Conservation (phyloP, 2,329 filamentous ascomycete genomes). For the Amesomyces nigricolor region DNA sequence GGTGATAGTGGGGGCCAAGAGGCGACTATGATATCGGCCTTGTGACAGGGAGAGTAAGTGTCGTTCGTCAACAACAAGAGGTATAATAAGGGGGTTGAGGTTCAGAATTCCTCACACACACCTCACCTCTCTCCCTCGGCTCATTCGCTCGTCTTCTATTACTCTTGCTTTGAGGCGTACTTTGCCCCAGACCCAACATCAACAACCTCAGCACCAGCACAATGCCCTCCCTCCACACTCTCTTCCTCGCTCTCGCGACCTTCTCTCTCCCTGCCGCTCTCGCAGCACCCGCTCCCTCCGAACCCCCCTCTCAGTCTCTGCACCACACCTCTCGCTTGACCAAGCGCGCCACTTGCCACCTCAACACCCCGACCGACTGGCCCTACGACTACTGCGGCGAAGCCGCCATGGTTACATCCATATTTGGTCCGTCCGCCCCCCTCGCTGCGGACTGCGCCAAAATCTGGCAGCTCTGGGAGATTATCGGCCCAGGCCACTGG, state of each 20-base stretch:
- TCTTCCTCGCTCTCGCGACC: background rate
- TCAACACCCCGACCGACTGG: background rate
- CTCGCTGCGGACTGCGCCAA: conserved; percentile 9
- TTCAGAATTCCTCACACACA: too few relatives aligned
- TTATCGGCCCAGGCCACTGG: conserved; percentile 4
- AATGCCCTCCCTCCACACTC: conserved; percentile 2
- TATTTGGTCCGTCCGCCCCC: background rate
- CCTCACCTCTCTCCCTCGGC: too few relatives aligned
- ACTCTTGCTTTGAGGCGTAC: too few relatives aligned
- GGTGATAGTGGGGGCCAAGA: too few relatives aligned
- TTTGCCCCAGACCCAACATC: background rate
- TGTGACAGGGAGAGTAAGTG: too few relatives aligned
- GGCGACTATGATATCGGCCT: too few relatives aligned
- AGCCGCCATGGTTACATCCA: background rate
- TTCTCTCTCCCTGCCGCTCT: background rate
- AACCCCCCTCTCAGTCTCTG: background rate
- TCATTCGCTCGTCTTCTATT: too few relatives aligned
- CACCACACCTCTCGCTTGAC: background rate
- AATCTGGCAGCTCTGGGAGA: background rate
- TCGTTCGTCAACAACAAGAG: too few relatives aligned
- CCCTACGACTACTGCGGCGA: conserved; percentile 17
- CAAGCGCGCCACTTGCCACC: conserved; percentile 5
- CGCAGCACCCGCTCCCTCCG: background rate
- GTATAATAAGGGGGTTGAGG: too few relatives aligned
- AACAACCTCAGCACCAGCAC: background rate